Base-by-base conservation (phyloP, 495 filamentous ascomycete species). In the Monascus purpureus region DNA sequence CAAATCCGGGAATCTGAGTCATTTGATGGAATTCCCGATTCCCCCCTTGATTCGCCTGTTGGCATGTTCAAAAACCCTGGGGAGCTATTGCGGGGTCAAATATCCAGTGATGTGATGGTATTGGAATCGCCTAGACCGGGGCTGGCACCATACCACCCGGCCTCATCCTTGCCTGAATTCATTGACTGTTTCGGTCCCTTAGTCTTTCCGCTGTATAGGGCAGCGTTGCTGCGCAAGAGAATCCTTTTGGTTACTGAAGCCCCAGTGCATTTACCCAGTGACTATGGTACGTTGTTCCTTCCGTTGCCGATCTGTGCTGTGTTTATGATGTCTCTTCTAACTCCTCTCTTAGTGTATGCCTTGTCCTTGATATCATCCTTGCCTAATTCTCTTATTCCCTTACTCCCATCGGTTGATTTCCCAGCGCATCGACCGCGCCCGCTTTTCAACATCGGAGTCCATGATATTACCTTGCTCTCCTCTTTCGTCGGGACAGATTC, bases 331-430 rank as follows among this genome's bases (percentile, higher is more conserved):
- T 19, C 11, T 6, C 9, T 31, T 13, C 38, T 53, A 31, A 55
- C 28, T n/a, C 7, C 1, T 22, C 6, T 25, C 13, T n/a, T 30
- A 93, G 90, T 94, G 35, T 96, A 95, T 50, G 73, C 90, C 57
- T 74, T 95, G 17, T 93, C 88, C n/a, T 64, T 95, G 28, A 57
- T 97, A 29, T 83, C 88, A 70, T 96, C 37, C 69, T 77, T 45
- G 43, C 75, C 43, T 55, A 80, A 43, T 63, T 80, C 40, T 51
- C 57, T 84, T 15, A 63, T 94, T 14, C 68, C 78, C 8, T 50
- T 74, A 2, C 57, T 67, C 30, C 52, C 68, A 39, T 17, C 42
- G 15, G 46, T 52, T 20, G 36, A 33, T 18, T 39, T 44, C 8
- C 63, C 70, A 25, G 59, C 73, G 26, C 61, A 75, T 29, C 75